Percentiles rank a stretch among this genome's conserved stretches.
phyloP scores from a whole-genome alignment of 2,329 filamentous ascomycete genomes.

The Emmonsia crescens region DNA sequence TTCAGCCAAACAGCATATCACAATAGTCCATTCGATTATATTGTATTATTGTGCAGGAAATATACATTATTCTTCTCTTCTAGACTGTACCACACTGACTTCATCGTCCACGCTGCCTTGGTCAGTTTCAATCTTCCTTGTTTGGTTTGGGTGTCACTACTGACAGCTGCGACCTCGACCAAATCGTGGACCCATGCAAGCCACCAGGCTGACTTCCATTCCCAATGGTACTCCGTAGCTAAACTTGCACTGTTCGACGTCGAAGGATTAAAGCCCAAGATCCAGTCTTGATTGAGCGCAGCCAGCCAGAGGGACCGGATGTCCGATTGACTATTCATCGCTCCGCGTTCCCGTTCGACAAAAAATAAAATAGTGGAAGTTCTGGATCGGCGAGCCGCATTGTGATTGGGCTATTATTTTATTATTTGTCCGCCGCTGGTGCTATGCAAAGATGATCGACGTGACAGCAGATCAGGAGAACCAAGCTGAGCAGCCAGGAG shows the following conservation, averaged over 20 bases:
- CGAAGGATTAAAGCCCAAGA: neutral
- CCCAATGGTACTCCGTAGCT: too few relatives aligned
- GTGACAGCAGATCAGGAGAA: slow-evolving; percentile 7
- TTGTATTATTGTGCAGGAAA: neutral
- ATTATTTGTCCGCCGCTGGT: neutral
- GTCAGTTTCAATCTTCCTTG: neutral
- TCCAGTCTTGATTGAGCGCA: neutral
- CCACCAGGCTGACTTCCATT: neutral
- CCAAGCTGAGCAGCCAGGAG: slow-evolving; percentile 1
- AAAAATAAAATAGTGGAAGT: neutral
- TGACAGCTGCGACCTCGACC: slow-evolving; percentile 4
- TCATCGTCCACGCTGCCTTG: neutral
- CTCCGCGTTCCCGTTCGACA: neutral
- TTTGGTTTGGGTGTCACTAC: slow-evolving; percentile 2
- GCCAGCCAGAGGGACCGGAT: neutral
- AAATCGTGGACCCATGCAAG: slow-evolving; percentile 1
- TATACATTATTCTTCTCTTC: neutral
- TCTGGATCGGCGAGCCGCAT: neutral
- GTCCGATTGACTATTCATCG: slow-evolving; percentile 1
- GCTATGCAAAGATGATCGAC: slow-evolving; percentile 6
- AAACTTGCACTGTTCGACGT: neutral
- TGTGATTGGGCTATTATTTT: slow-evolving; percentile 2
- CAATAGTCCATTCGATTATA: neutral
- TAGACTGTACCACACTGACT: neutral
- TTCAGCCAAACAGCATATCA: neutral